phyloP scores from a whole-genome alignment of 768 basidiomycete genomes.

The Pholiota conissans region DNA sequence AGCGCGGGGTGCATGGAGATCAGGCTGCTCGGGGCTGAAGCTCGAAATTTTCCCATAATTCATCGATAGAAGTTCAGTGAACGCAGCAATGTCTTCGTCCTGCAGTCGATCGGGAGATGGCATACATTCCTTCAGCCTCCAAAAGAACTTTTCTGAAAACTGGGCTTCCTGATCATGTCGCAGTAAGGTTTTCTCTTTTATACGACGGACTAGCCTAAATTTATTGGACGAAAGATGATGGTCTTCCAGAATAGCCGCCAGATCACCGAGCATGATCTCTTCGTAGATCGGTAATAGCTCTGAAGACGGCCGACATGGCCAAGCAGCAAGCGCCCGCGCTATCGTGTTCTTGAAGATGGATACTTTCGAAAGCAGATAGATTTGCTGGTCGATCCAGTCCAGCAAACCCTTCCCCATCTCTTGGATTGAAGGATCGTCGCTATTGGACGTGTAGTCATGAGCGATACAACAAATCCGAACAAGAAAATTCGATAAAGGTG shows the following conservation, averaged over 20 bases:
- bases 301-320: conserved; percentile 65
- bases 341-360: background rate
- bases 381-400: background rate
- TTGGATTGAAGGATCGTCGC: background rate
- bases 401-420: background rate
- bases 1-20: conserved; percentile 40
- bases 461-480: conserved; percentile 47
- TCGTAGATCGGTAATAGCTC: conserved; percentile 45
- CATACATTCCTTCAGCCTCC: conserved; percentile 81
- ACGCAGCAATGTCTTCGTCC: conserved; percentile 70
- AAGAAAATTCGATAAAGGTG: conserved; percentile 62
- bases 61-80: conserved; percentile 60
- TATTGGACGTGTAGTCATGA: background rate
- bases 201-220: conserved; percentile 69
- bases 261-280: conserved; percentile 43
- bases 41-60: conserved; percentile 63
- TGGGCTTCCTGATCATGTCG: conserved; percentile 38
- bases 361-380: background rate
- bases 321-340: conserved; percentile 58
- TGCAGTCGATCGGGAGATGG: conserved; percentile 55
- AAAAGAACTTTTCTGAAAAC: conserved; percentile 69
- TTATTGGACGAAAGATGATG: conserved; percentile 68
- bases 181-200: conserved; percentile 49
- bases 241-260: conserved; percentile 60
- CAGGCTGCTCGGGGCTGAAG: conserved; percentile 52